Evolutionary conservation across 1,284 basidiomycete genomes (phyloP).

Genomic region (Apiotrichum domesticum): DNA sequence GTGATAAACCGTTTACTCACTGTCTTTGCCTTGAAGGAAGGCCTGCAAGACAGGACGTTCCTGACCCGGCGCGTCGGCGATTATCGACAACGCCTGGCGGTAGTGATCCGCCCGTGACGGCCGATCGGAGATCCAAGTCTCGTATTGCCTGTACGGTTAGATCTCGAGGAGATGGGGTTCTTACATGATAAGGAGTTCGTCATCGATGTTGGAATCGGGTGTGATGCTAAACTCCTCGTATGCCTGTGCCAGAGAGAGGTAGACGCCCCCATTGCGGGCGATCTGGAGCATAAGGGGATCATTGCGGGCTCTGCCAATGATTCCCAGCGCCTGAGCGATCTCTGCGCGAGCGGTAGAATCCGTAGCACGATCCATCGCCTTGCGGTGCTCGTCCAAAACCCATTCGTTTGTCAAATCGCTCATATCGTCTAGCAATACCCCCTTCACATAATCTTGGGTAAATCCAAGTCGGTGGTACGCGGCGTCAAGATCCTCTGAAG

Average conservation of each 20-base stretch:
- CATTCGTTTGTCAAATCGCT: constrained; percentile 32
- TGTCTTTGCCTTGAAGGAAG: constrained; percentile 26
- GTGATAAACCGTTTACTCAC: background rate
- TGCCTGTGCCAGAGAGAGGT: constrained; percentile 36
- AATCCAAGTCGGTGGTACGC: constrained; percentile 35
- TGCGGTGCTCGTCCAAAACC: constrained; percentile 31
- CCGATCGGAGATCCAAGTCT: constrained; percentile 20
- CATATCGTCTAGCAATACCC: constrained; percentile 18
- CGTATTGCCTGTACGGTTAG: constrained; percentile 34
- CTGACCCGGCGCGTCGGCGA: constrained; percentile 35
- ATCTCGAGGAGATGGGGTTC: background rate
- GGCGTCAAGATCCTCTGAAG: constrained; percentile 29
- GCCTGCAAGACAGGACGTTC: constrained; percentile 33
- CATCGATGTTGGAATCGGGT: constrained; percentile 29
- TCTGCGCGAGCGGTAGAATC: constrained; percentile 15
- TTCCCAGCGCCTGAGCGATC: constrained; percentile 23
- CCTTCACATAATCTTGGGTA: constrained; percentile 16
- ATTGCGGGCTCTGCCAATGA: constrained; percentile 28
- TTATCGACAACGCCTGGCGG: constrained; percentile 31
- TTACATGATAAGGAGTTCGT: constrained; percentile 38
- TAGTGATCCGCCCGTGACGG: constrained; percentile 34
- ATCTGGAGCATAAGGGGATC: constrained; percentile 24
- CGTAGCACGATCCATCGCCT: constrained; percentile 18
- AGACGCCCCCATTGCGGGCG: constrained; percentile 23
- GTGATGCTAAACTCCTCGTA: constrained; percentile 37